Evolutionary conservation across 2,329 filamentous ascomycete genomes (phyloP).

Genomic region (Fusarium stilboides): DNA sequence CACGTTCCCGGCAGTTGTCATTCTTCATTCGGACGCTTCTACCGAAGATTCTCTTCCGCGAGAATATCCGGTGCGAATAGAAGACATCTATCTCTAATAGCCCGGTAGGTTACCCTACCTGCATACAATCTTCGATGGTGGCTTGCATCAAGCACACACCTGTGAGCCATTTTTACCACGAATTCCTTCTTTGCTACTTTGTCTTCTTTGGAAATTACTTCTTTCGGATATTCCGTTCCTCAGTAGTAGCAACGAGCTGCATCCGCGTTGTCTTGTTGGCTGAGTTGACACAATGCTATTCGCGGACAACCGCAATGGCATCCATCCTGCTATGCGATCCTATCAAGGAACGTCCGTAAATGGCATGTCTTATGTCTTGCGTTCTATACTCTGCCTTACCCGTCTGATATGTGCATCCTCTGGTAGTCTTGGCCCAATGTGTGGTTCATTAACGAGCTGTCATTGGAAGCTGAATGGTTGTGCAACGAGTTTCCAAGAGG

Average conservation of each 20-base stretch:
- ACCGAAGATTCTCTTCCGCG: constrained; percentile 7
- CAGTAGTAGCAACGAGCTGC: constrained; percentile 15
- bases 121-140: constrained; percentile 40
- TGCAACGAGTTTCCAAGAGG: constrained; percentile 12
- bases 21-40: constrained; percentile 7
- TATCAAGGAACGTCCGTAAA: constrained; percentile 12
- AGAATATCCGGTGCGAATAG: constrained; percentile 19
- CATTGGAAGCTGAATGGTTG: constrained; percentile 34
- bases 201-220: constrained; percentile 7
- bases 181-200: not conserved
- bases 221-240: constrained; percentile 13
- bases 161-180: constrained; percentile 46
- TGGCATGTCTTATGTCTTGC: constrained; percentile 17
- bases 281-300: not conserved
- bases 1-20: constrained; percentile 32
- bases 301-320: constrained; percentile 3
- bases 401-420: constrained; percentile 12
- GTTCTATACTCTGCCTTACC: not conserved
- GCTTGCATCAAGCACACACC: constrained; percentile 38
- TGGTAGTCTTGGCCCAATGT: constrained; percentile 9
- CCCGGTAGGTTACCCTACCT: constrained; percentile 14
- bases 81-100: constrained; percentile 14
- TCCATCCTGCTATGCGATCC: constrained; percentile 27
- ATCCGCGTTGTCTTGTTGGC: constrained; percentile 10
- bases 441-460: constrained; percentile 31